Evolutionary conservation across 2,329 filamentous ascomycete species (phyloP).

Genomic region (Cercospora brassicicola): DNA sequence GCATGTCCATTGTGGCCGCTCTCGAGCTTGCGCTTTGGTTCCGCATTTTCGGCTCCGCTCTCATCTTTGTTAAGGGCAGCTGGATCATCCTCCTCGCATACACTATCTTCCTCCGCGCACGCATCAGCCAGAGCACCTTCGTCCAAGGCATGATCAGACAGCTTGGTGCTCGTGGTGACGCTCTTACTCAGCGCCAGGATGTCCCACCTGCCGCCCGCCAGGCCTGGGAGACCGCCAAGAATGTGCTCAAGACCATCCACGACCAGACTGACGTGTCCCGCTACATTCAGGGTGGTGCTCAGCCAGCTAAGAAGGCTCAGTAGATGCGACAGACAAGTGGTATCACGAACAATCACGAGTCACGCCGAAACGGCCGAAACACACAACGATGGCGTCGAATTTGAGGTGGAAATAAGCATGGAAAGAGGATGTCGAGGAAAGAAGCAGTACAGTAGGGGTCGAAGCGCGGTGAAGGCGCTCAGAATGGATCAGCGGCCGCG

Average conservation of each 20-base stretch:
- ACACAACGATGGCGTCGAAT: not conserved
- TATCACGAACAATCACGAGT: constrained; percentile 9
- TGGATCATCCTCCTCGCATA: constrained; percentile 87
- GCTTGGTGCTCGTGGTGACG: constrained; percentile 74
- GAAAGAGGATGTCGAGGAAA: not conserved
- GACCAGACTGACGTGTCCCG: constrained; percentile 68
- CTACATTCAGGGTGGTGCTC: constrained; percentile 24
- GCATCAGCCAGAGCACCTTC: constrained; percentile 86
- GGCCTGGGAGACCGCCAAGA: constrained; percentile 79
- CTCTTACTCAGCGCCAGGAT: constrained; percentile 79
- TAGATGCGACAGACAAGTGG: constrained; percentile 37
- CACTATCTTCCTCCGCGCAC: constrained; percentile 86
- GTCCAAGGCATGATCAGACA: constrained; percentile 80
- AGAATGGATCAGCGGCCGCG: not conserved
- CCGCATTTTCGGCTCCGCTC: constrained; percentile 74
- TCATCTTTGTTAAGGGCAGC: constrained; percentile 85
- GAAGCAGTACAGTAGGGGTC: not conserved
- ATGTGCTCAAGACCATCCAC: constrained; percentile 68
- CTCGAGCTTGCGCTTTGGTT: constrained; percentile 88
- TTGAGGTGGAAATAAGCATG: not conserved
- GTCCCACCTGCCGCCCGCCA: constrained; percentile 77
- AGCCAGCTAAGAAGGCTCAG: constrained; percentile 64
- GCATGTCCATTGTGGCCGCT: constrained; percentile 86
- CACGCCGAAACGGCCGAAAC: constrained; percentile 16
- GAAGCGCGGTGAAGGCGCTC: not conserved